These are phyloP conservation scores for Pichia sp. DNA, from an alignment of 1,139 yeast genomes.

Conservation along the genomic window DNA sequence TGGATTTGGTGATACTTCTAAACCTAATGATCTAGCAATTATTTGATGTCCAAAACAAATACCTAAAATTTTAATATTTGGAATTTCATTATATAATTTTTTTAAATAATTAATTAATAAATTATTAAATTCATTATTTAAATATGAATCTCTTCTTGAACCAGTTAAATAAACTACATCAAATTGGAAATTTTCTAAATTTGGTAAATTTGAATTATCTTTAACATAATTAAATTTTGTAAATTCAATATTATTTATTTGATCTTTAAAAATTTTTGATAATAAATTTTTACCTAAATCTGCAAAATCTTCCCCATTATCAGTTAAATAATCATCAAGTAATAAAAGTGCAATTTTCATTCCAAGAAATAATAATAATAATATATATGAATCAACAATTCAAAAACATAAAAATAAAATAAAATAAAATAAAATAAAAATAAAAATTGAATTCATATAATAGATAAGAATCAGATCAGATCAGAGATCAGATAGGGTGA, in stretches of 20 bases:
- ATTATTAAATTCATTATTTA: constrained; percentile 31
- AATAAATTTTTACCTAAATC: constrained; percentile 38
- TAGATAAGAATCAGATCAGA: no score
- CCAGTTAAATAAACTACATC: constrained; percentile 56
- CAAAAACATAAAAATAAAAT: no score
- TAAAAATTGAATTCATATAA: no score
- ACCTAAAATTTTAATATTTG: constrained; percentile 46
- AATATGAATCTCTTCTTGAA: constrained; percentile 52
- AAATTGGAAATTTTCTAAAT: constrained; percentile 25
- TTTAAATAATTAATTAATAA: constrained; percentile 40
- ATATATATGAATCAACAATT: no score
- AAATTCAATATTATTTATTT: constrained; percentile 21
- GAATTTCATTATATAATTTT: constrained; percentile 13
- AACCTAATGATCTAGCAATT: constrained; percentile 59
- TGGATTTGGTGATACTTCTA: constrained; percentile 48
- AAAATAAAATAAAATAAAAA: no score
- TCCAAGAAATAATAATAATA: background rate
- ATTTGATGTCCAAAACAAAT: constrained; percentile 88
- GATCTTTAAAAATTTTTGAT: constrained; percentile 3
- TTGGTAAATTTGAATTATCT: constrained; percentile 35
- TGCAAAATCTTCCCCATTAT: constrained; percentile 45
- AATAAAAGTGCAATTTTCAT: constrained; percentile 12
- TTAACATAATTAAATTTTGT: constrained; percentile 42
- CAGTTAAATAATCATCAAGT: constrained; percentile 8
- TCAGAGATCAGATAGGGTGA: no score